Conservation (phyloP, 345 rosid genomes). For the Eucalyptus polyanthemos region DNA sequence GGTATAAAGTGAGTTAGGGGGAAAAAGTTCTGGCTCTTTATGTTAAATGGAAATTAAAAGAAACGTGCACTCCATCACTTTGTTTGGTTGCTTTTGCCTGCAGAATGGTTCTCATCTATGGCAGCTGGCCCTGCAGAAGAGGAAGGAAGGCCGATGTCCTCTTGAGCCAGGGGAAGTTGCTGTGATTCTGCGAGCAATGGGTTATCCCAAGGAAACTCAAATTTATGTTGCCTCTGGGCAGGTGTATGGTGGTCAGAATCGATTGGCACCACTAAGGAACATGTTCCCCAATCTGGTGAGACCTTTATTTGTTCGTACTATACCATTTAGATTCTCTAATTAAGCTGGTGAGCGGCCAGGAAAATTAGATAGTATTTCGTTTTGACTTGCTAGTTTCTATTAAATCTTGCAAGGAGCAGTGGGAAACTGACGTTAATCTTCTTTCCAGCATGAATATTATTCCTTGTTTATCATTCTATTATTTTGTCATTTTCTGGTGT, state of each 20-base stretch:
- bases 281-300: conserved; percentile 97
- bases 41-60: neutral
- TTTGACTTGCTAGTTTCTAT: neutral
- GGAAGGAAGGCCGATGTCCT: conserved; percentile 99
- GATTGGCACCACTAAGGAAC: conserved; percentile 97
- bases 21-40: neutral
- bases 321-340: neutral
- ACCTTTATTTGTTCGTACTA: neutral
- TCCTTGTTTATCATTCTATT: neutral
- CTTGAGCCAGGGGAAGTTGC: conserved; percentile 99
- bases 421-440: neutral
- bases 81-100: neutral
- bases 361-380: neutral
- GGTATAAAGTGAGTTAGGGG: conserved; percentile 61
- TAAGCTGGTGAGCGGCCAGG: neutral
- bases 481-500: neutral
- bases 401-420: neutral
- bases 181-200: conserved; percentile 94
- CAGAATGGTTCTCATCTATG: conserved; percentile 99
- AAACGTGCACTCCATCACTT: neutral
- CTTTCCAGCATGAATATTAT: neutral
- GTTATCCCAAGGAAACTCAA: conserved; percentile 97
- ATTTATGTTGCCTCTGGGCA: conserved; percentile 99
- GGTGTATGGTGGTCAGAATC: conserved; percentile 97
- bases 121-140: conserved; percentile 89